Evolutionary conservation across 2,329 filamentous ascomycete species (phyloP).

Genomic region (Diaporthe amygdali): DNA sequence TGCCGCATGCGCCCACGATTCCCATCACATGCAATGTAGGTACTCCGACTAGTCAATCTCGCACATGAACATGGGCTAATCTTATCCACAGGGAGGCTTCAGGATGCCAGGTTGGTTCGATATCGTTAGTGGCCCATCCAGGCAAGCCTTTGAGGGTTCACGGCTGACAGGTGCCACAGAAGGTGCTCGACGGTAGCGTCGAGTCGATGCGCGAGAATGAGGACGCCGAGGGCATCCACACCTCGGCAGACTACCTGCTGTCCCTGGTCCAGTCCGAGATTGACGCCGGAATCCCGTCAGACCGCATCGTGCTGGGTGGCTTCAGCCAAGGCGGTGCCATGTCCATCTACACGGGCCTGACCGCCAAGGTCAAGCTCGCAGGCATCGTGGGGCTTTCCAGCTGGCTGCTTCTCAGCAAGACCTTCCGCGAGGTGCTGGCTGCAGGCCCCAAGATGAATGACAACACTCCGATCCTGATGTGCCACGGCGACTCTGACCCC

Average conservation of each 20-base stretch:
- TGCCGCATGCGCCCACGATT: conserved; percentile 87
- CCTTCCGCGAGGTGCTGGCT: conserved; percentile 46
- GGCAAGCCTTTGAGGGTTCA: neutral
- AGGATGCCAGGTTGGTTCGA: conserved; percentile 90
- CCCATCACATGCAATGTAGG: conserved; percentile 74
- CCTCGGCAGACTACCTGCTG: conserved; percentile 78
- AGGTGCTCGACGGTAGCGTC: conserved; percentile 30
- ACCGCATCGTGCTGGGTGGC: conserved; percentile 84
- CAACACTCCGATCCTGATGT: conserved; percentile 86
- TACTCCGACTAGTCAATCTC: neutral
- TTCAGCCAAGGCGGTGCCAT: conserved; percentile 91
- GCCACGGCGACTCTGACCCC: conserved; percentile 79
- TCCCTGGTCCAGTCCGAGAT: conserved; percentile 81
- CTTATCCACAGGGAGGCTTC: conserved; percentile 55
- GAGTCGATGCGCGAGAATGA: conserved; percentile 40
- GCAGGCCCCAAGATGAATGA: conserved; percentile 62
- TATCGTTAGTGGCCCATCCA: conserved; percentile 57
- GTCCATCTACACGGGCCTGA: conserved; percentile 80
- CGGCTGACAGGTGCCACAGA: conserved; percentile 7
- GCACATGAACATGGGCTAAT: conserved; percentile 15
- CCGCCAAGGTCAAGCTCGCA: conserved; percentile 74
- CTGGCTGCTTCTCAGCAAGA: conserved; percentile 72
- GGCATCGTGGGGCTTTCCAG: conserved; percentile 86
- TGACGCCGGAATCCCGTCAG: conserved; percentile 77
- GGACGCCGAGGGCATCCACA: conserved; percentile 75